A percentile compares a stretch with the other conserved stretches of the same genome.
Conservation (phyloP, 2,329 filamentous ascomycete genomes). For the Neonectria punicea region DNA sequence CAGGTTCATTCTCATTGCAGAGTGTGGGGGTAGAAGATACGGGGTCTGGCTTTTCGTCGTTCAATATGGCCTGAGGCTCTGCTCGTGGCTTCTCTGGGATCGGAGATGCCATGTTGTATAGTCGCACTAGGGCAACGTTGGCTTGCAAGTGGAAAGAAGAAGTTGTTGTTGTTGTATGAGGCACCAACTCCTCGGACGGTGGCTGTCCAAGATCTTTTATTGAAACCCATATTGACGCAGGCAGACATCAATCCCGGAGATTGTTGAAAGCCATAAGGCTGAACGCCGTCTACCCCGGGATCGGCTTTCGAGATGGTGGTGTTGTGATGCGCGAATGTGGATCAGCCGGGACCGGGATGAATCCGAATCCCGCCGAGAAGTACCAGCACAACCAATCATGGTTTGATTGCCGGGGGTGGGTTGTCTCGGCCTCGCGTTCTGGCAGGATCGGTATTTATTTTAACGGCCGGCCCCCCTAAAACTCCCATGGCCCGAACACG, state of each 20-base stretch:
- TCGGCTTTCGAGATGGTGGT: slow-evolving; percentile 1
- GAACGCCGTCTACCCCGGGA: slow-evolving; percentile 18
- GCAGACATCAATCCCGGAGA: slow-evolving; percentile 16
- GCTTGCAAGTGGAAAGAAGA: background rate
- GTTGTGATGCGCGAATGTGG: background rate
- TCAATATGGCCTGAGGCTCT: background rate
- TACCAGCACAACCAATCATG: slow-evolving; percentile 10
- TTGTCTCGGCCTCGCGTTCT: background rate
- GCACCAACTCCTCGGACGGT: background rate
- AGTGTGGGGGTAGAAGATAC: slow-evolving; percentile 33
- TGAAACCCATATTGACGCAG: slow-evolving; percentile 8
- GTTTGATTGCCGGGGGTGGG: background rate
- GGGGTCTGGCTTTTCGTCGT: slow-evolving; percentile 12
- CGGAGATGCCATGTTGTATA: slow-evolving; percentile 11
- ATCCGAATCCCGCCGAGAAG: slow-evolving; percentile 21
- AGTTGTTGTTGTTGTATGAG: background rate
- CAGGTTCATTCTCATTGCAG: slow-evolving; percentile 26
- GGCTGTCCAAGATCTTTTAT: slow-evolving; percentile 26
- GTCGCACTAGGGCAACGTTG: background rate
- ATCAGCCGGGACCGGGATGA: slow-evolving; percentile 10
- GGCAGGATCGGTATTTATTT: slow-evolving; percentile 1
- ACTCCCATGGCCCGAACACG: slow-evolving; percentile 52
- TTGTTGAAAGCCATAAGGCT: slow-evolving; percentile 13
- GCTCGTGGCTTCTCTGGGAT: slow-evolving; percentile 5
- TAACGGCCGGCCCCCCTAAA: slow-evolving; percentile 29